Conservation (phyloP, 257 asterid genomes). For the Solanum neorickii region DNA sequence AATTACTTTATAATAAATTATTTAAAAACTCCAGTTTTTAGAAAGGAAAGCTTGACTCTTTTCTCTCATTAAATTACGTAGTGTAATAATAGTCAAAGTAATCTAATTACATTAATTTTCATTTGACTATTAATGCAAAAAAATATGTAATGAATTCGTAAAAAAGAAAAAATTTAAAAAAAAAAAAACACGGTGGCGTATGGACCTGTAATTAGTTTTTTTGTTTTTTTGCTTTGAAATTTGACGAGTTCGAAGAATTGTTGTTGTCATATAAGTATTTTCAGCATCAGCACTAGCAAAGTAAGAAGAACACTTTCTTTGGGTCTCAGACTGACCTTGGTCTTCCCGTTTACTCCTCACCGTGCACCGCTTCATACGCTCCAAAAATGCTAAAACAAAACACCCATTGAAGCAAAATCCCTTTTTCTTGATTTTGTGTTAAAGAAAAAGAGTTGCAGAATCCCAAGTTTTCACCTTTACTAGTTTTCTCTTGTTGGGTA, state of each 20-base stretch:
- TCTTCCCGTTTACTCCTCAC: background rate
- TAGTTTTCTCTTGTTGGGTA: background rate
- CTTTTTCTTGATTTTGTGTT: background rate
- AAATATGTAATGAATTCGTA: background rate
- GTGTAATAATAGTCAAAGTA: background rate
- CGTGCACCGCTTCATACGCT: background rate
- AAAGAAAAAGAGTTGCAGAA: background rate
- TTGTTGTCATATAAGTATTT: background rate
- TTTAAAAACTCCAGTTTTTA: background rate
- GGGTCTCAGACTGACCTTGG: background rate
- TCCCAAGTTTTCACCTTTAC: background rate
- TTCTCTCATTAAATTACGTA: background rate
- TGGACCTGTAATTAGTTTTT: background rate
- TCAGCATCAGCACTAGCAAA: background rate
- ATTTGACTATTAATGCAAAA: background rate
- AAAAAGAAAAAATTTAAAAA: background rate
- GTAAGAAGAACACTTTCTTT: background rate
- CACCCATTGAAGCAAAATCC: background rate
- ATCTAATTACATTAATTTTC: background rate
- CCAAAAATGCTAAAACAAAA: background rate
- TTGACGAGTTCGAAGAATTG: background rate
- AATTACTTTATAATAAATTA: background rate
- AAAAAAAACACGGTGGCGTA: background rate
- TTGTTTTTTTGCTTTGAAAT: background rate
- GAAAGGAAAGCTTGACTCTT: background rate